phyloP scores from a whole-genome alignment of 2,329 filamentous ascomycete genomes.

The Monosporascus cannonballus region DNA sequence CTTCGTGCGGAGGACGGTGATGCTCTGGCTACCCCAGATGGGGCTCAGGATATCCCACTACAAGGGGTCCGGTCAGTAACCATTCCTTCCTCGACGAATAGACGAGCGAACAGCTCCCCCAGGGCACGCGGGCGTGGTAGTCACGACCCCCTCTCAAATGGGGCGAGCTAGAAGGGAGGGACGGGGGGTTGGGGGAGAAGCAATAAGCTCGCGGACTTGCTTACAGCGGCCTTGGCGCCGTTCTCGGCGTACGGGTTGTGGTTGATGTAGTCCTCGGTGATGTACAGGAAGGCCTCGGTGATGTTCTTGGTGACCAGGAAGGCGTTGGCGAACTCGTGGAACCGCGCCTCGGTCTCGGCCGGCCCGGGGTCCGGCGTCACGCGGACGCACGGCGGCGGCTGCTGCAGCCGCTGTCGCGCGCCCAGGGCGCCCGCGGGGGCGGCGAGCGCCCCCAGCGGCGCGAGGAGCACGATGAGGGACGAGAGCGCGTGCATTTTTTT shows the following conservation, averaged over 20 bases:
- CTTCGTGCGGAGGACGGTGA: constrained; percentile 18
- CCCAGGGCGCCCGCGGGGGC: background rate
- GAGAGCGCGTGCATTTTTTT: constrained; percentile 1
- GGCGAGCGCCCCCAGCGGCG: constrained; percentile 2
- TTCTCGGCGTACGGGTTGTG: constrained; percentile 14
- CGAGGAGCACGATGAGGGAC: constrained; percentile 1
- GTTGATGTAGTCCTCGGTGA: constrained; percentile 15
- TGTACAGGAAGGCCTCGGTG: constrained; percentile 16
- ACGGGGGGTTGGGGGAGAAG: too few relatives aligned
- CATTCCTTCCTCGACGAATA: too few relatives aligned
- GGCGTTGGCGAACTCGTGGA: constrained; percentile 15
- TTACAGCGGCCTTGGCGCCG: constrained; percentile 11
- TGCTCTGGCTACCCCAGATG: constrained; percentile 17
- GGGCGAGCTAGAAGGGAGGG: too few relatives aligned
- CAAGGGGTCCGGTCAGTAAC: too few relatives aligned
- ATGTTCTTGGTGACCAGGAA: constrained; percentile 18
- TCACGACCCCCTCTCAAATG: too few relatives aligned
- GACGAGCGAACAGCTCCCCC: too few relatives aligned
- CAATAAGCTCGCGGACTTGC: too few relatives aligned
- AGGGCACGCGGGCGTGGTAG: too few relatives aligned
- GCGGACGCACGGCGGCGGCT: constrained; percentile 14
- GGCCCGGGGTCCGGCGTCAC: constrained; percentile 12
- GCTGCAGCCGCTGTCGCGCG: constrained; percentile 2
- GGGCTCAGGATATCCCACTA: constrained; percentile 14
- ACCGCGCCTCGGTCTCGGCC: constrained; percentile 12